Evolutionary conservation across 2,329 filamentous ascomycete genomes (phyloP), one percentile per base, ranked within the genome.

Genomic region (Scedosporium aurantiacum): DNA sequence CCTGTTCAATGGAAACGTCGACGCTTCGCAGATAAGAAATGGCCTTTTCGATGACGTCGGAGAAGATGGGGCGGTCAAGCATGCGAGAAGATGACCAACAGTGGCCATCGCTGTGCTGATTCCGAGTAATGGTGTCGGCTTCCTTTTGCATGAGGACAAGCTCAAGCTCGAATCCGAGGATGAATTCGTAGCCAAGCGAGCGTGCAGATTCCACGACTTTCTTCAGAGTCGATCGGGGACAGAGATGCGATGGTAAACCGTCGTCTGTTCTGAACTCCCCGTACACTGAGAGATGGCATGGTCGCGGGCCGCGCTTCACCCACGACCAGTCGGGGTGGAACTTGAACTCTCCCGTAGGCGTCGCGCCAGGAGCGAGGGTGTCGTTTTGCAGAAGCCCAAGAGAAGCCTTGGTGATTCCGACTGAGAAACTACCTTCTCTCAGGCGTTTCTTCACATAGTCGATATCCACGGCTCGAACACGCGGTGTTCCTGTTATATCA

Each of bases 141-240:
- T 23, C 18, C 27, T 79, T 78, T 47, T 79, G 78, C 65, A 93
- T 76, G 65, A 95, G 85, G 1, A 89, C 79, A 8, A 94, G 82
- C 71, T 95, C 90, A 47, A 95, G 84, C 71, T 96, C 91, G 65
- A 94, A 95, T 0, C 90, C 91, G 16, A 91, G 72, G 0, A 86
- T 76, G 57, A 91, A 83, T 2, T 78, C 72, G 2, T 90, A 75
- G 1, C 78, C 76, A 43, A 82, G 75, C 1, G 72, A 66, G 10
- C 78, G 73, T 0, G 88, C 80, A 5, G 74, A 72, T 0, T 79
- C 74, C 1, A 87, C 68, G 0, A 85, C 76, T 2, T 72, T 76
- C 60, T 82, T 75, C 60, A 95, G 75, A 61, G 86, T 70, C 50
- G 83, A 76, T 61, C 89, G 80, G 0, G 90, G 89, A 66, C 90